Conservation (phyloP, 176 grass and related monocot genomes). For the Bonia amplexicaulis region DNA sequence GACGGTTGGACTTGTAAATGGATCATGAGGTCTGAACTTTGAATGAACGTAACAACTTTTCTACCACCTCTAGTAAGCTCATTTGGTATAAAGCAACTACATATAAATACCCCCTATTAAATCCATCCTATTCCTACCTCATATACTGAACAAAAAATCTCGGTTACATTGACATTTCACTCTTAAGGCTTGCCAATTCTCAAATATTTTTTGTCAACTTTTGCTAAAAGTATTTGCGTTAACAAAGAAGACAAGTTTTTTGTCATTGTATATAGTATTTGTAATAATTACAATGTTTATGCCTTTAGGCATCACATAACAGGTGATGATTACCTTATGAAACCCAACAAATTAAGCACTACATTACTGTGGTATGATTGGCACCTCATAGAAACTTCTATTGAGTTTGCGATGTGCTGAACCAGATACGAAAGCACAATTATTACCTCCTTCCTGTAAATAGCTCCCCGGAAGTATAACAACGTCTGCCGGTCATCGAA, state of each 20-base stretch:
- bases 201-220: background rate
- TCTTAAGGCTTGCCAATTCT: background rate
- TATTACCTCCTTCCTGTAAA: conserved; percentile 96
- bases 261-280: background rate
- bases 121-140: no score
- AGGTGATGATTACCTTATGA: background rate
- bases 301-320: background rate
- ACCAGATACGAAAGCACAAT: background rate
- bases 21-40: background rate
- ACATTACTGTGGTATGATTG: background rate
- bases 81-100: background rate
- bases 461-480: conserved; percentile 84
- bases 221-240: background rate
- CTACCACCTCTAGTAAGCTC: background rate
- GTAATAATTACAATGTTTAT: background rate
- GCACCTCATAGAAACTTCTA: background rate
- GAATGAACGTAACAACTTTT: background rate
- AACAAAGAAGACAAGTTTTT: background rate
- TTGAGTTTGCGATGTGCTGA: background rate
- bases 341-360: background rate
- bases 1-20: no score
- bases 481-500: conserved; percentile 66
- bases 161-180: background rate
- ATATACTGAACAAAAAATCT: background rate
- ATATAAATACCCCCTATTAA: background rate